These are phyloP conservation scores for Didymella lethalis DNA, from an alignment of 2,329 filamentous ascomycete species.

Conservation along the genomic window DNA sequence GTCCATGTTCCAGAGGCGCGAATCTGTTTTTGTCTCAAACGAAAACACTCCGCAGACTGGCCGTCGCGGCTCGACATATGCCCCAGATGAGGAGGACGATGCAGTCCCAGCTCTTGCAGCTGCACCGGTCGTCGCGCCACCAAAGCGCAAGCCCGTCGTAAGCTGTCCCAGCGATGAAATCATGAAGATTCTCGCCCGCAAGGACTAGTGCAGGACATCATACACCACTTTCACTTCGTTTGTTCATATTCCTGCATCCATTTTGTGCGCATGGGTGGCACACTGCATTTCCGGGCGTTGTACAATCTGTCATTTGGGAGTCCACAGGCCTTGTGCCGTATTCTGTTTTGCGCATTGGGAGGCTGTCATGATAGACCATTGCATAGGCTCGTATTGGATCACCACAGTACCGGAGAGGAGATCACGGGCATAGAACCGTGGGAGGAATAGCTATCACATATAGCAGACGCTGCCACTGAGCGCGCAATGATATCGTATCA, in stretches of 20 bases:
- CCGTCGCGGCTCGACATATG: slow-evolving; percentile 29
- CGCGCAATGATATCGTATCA: slow-evolving; percentile 14
- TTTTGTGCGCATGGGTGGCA: slow-evolving; percentile 20
- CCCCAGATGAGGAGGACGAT: slow-evolving; percentile 21
- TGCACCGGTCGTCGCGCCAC: slow-evolving; percentile 20
- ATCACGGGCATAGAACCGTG: slow-evolving; percentile 1
- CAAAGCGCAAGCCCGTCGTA: slow-evolving; percentile 30
- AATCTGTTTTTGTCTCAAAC: slow-evolving; percentile 25
- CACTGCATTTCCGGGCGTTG: slow-evolving; percentile 24
- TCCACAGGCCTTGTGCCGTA: slow-evolving; percentile 8
- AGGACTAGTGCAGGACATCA: slow-evolving; percentile 13
- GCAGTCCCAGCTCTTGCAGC: slow-evolving; percentile 13
- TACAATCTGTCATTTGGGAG: neutral
- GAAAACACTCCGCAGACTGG: slow-evolving; percentile 21
- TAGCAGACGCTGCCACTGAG: slow-evolving; percentile 9
- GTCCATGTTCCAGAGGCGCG: slow-evolving; percentile 6
- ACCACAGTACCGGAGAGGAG: neutral
- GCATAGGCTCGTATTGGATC: slow-evolving; percentile 9
- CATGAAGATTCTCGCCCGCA: slow-evolving; percentile 36
- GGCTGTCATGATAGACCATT: slow-evolving; percentile 19
- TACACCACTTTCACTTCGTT: slow-evolving; percentile 26
- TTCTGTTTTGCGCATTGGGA: slow-evolving; percentile 13
- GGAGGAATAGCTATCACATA: slow-evolving; percentile 1
- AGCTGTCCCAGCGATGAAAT: slow-evolving; percentile 38
- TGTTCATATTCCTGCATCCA: slow-evolving; percentile 36